These are phyloP conservation scores for Polytolypa hystricis DNA, from an alignment of 2,329 filamentous ascomycete species.

Conservation along the genomic window DNA sequence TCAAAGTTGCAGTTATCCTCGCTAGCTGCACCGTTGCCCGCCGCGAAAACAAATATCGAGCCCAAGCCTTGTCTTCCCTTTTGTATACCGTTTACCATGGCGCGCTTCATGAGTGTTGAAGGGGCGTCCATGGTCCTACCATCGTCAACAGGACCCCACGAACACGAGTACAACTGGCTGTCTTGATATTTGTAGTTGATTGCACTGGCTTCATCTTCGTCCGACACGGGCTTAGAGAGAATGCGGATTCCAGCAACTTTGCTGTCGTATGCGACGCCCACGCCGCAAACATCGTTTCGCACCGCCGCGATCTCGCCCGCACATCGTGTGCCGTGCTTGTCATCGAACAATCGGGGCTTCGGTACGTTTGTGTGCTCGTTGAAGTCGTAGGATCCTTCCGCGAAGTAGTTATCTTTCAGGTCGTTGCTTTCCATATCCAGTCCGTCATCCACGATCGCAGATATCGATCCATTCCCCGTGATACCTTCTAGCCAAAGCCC, in stretches of 20 bases:
- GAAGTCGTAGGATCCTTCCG: slow-evolving; percentile 87
- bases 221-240: slow-evolving; percentile 77
- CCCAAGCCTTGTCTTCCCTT: slow-evolving; percentile 73
- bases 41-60: slow-evolving; percentile 92
- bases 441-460: slow-evolving; percentile 92
- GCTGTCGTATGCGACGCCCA: slow-evolving; percentile 91
- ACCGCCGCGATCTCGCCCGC: slow-evolving; percentile 88
- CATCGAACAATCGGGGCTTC: slow-evolving; percentile 69
- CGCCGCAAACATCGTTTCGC: slow-evolving; percentile 84
- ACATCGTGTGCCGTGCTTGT: slow-evolving; percentile 85
- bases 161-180: slow-evolving; percentile 97
- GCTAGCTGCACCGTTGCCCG: slow-evolving; percentile 76
- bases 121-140: slow-evolving; percentile 89
- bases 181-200: slow-evolving; percentile 87
- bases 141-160: slow-evolving; percentile 94
- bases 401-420: slow-evolving; percentile 86
- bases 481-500: slow-evolving; percentile 83
- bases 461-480: slow-evolving; percentile 77
- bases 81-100: slow-evolving; percentile 87
- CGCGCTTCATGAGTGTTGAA: slow-evolving; percentile 72
- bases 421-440: slow-evolving; percentile 93
- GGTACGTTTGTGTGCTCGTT: slow-evolving; percentile 76
- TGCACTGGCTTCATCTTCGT: slow-evolving; percentile 82
- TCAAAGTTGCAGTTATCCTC: slow-evolving; percentile 99
- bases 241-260: slow-evolving; percentile 88